Evolutionary conservation across 2,329 filamentous ascomycete species (phyloP).

Genomic region (Colletotrichum tropicale): DNA sequence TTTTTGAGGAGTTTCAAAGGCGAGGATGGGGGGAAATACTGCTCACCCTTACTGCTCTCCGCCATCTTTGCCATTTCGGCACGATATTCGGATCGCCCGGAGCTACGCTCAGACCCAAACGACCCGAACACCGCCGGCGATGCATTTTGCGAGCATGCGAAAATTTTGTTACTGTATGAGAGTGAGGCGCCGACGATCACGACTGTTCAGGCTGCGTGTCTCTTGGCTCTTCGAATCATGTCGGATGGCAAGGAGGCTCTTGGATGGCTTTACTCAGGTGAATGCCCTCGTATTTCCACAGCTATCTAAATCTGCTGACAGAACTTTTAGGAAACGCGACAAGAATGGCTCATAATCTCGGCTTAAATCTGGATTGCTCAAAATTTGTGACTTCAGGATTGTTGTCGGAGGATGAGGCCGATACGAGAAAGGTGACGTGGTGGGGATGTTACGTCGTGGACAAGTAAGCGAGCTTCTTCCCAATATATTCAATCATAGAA

Average conservation of each 20-base stretch:
- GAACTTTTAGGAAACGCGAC: conserved; percentile 21
- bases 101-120: conserved; percentile 20
- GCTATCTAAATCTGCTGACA: background rate
- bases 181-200: conserved; percentile 25
- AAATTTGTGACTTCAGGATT: conserved; percentile 8
- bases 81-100: conserved; percentile 25
- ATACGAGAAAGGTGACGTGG: conserved; percentile 25
- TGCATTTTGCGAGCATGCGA: conserved; percentile 24
- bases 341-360: conserved; percentile 28
- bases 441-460: conserved; percentile 28
- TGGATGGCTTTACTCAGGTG: conserved; percentile 26
- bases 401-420: conserved; percentile 20
- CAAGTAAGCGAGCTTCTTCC: conserved; percentile 11
- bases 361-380: conserved; percentile 25
- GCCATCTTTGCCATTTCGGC: conserved; percentile 26
- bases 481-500: accelerated
- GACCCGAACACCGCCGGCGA: conserved; percentile 25
- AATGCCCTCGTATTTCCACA: background rate
- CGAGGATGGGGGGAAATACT: conserved; percentile 14
- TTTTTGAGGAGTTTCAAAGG: conserved; percentile 22
- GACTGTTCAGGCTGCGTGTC: conserved; percentile 25
- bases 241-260: conserved; percentile 25
- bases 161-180: conserved; percentile 25
- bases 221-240: conserved; percentile 24
- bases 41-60: conserved; percentile 24